Evolutionary conservation across 2,329 filamentous ascomycete species (phyloP), one percentile per base, ranked within the genome.

Genomic region (Diaporthe citri): DNA sequence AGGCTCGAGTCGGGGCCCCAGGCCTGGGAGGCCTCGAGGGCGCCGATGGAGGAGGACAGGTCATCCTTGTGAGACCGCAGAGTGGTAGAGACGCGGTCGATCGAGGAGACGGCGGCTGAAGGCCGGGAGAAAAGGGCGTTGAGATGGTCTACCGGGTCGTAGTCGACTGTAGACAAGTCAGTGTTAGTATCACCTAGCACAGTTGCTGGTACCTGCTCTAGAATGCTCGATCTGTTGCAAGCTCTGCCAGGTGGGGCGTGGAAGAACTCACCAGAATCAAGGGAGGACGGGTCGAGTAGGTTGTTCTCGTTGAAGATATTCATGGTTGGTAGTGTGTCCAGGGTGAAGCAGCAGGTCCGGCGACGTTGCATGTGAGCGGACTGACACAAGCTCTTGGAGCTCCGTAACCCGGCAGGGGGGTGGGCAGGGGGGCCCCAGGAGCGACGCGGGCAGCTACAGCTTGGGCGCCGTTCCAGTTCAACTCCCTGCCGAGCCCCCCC

Each of bases 81-180:
- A 62, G 91, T 91, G 72, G 90, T 86, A n/a, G 94, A 94, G 69
- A 97, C 94, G 77, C 90, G 88, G 64, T 89, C 87, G 77, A 97
- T 92, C 72, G 95, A 94, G 55, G 92, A 90, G 76, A 98, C 91
- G 76, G 95, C 93, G 76, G 95, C 93, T 48, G 95, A 94, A 0
- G 96, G 94, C 80, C 97, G 95, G 69, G 95, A 93, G 87, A 99
- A 99, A 80, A 99, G 93, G 77, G 93, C 89, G 86, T 99, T 98
- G 74, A 99, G 90, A 85, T 99, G 95, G 80, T 95, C 90, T 82
- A 98, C 93, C 72, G 97, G 95, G 83, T 98, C 93, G 86, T 98
- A 98, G 84, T 98, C 93, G 83, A 86, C 89, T 90, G 80, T 31
- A 12, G 51, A 51, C 51, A n/a, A 22, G 48, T 15, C 9, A 64